These are phyloP conservation scores for Cryoendolithus antarcticus DNA, from an alignment of 2,329 filamentous ascomycete species.

Conservation along the genomic window DNA sequence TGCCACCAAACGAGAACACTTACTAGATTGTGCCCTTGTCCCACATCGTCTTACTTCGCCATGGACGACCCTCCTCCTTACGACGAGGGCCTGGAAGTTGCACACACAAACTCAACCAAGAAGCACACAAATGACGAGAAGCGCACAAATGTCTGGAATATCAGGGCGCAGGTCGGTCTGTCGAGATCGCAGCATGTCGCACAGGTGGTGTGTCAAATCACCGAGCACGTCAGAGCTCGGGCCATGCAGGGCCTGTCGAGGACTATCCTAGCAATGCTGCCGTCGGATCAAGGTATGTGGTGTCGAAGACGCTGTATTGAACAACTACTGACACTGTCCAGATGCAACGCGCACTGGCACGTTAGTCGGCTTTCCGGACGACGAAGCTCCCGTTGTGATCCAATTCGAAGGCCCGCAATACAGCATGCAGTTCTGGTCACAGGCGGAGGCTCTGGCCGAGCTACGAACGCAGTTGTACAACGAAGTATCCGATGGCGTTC, in stretches of 20 bases:
- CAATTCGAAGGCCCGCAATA: conserved; percentile 19
- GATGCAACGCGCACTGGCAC: conserved; percentile 11
- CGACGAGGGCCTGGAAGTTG: conserved; percentile 11
- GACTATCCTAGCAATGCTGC: conserved; percentile 19
- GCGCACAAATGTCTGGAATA: conserved; percentile 12
- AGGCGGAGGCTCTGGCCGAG: conserved; percentile 16
- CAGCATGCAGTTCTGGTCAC: conserved; percentile 20
- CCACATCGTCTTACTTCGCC: background rate
- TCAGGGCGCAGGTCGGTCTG: conserved; percentile 17
- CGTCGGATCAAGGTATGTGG: conserved; percentile 20
- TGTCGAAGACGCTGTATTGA: background rate
- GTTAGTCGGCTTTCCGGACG: conserved; percentile 15
- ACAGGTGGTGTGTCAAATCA: conserved; percentile 14
- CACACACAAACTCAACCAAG: conserved; percentile 1
- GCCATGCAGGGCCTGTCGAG: conserved; percentile 18
- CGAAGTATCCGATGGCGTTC: conserved; percentile 9
- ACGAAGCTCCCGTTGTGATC: conserved; percentile 15
- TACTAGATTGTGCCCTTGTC: no score
- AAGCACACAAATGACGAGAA: conserved; percentile 8
- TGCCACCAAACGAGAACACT: no score
- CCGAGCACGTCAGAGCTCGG: conserved; percentile 14
- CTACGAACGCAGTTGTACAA: conserved; percentile 13
- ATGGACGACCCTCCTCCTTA: conserved; percentile 20
- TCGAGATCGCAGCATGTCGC: conserved; percentile 22
- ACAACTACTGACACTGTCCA: conserved; percentile 5